A percentile compares a stretch with the other conserved stretches of the same genome.
Evolutionary conservation across 2,329 filamentous ascomycete species (phyloP).

Genomic region (Stemphylium vesicarium): DNA sequence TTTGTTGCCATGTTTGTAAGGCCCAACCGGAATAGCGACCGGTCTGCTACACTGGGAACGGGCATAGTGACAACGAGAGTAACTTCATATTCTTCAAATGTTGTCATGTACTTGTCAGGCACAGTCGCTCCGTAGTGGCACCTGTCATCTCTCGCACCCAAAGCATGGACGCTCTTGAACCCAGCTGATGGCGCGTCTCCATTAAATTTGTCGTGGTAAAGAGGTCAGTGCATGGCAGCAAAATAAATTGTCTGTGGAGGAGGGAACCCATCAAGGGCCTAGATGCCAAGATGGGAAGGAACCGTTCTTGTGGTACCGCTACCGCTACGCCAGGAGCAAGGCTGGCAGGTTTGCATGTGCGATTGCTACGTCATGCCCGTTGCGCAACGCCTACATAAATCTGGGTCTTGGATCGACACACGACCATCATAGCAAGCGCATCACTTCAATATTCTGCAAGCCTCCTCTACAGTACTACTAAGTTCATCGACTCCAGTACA

Average conservation of each 20-base stretch:
- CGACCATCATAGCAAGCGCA: constrained; percentile 1
- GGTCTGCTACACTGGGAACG: neutral
- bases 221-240: neutral
- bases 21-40: constrained; percentile 9
- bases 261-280: neutral
- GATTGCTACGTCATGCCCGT: constrained; percentile 25
- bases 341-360: constrained; percentile 17
- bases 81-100: neutral
- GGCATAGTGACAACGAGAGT: neutral
- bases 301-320: neutral
- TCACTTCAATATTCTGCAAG: constrained; percentile 7
- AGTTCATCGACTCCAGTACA: constrained; percentile 2
- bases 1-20: constrained; percentile 12
- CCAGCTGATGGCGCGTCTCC: neutral
- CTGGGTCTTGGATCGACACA: constrained; percentile 11
- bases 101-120: neutral
- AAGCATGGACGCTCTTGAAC: neutral
- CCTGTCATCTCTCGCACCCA: constrained; percentile 1
- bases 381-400: constrained; percentile 17
- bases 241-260: neutral
- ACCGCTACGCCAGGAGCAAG: constrained; percentile 11
- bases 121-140: neutral
- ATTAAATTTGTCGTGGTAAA: neutral
- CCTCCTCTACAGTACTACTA: constrained; percentile 4
- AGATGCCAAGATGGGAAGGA: constrained; percentile 4